These are phyloP conservation scores for Mucor lusitanicus DNA, from an alignment of 371 early-diverging fungal species.

Conservation along the genomic window DNA sequence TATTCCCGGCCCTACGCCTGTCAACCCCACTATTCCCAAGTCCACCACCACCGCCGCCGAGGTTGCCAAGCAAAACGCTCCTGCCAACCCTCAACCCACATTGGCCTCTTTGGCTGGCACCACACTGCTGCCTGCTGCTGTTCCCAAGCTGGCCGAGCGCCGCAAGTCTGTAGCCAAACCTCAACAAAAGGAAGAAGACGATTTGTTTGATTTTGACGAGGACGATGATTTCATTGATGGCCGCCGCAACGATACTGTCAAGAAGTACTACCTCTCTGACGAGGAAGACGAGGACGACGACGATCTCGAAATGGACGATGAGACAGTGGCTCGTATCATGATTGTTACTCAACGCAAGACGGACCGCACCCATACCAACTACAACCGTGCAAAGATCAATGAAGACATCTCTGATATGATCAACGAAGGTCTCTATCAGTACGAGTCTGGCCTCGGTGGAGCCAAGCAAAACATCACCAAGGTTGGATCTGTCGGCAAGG, in stretches of 20 bases:
- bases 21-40: constrained; percentile 16
- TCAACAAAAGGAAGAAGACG: constrained; percentile 60
- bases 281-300: constrained; percentile 68
- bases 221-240: constrained; percentile 65
- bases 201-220: constrained; percentile 81
- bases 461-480: constrained; percentile 47
- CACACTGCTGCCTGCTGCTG: constrained; percentile 22
- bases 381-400: constrained; percentile 82
- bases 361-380: constrained; percentile 72
- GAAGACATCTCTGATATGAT: constrained; percentile 92
- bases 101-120: constrained; percentile 48
- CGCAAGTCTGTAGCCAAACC: constrained; percentile 21
- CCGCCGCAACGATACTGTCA: constrained; percentile 56
- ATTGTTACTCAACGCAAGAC: constrained; percentile 89
- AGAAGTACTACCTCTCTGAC: constrained; percentile 69
- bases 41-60: constrained; percentile 31
- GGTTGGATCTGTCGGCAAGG: constrained; percentile 69
- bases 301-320: constrained; percentile 82
- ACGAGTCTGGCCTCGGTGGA: constrained; percentile 74
- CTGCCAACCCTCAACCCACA: constrained; percentile 30
- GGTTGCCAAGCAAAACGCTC: constrained; percentile 31
- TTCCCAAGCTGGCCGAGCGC: constrained; percentile 28
- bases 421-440: constrained; percentile 92
- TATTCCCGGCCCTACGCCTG: constrained; percentile 21
- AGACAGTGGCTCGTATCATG: constrained; percentile 82